These are phyloP conservation scores for Backusella parvicylindrica DNA, from an alignment of 192 early-diverging fungal genomes.

Conservation along the genomic window DNA sequence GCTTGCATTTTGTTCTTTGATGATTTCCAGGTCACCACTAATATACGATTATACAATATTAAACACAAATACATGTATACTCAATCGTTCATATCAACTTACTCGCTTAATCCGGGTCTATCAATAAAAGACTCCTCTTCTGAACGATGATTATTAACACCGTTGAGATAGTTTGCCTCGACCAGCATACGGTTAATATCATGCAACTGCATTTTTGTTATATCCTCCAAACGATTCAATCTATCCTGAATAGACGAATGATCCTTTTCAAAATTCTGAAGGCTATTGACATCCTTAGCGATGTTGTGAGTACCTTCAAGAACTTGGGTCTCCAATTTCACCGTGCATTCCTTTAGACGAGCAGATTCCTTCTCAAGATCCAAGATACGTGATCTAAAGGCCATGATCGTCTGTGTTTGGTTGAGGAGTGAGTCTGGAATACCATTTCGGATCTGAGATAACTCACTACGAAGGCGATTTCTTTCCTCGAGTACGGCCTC, in stretches of 20 bases:
- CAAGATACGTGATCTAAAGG: constrained; percentile 30
- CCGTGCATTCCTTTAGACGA: constrained; percentile 28
- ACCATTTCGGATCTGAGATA: constrained; percentile 29
- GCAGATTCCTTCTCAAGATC: constrained; percentile 35
- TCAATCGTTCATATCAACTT: too few species aligned
- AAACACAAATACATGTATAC: neutral
- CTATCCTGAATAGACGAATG: constrained; percentile 18
- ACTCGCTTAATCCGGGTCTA: constrained; percentile 41
- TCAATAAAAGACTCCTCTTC: constrained; percentile 45
- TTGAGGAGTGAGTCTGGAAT: constrained; percentile 34
- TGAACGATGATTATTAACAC: constrained; percentile 39
- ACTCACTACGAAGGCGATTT: constrained; percentile 19
- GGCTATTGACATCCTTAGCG: constrained; percentile 38
- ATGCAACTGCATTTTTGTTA: constrained; percentile 40
- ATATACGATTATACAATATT: neutral
- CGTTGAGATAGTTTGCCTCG: constrained; percentile 58
- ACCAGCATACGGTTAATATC: constrained; percentile 51
- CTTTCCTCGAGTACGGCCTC: constrained; percentile 12
- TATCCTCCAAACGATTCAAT: constrained; percentile 36
- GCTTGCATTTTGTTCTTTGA: constrained; percentile 49
- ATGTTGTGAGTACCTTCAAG: constrained; percentile 23
- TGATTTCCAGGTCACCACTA: constrained; percentile 45
- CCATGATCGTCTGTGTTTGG: constrained; percentile 33
- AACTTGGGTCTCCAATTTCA: constrained; percentile 16
- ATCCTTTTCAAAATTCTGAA: constrained; percentile 21